Base-by-base conservation (phyloP, 73 alveolate species). In the Paramecium sexaurelia region DNA sequence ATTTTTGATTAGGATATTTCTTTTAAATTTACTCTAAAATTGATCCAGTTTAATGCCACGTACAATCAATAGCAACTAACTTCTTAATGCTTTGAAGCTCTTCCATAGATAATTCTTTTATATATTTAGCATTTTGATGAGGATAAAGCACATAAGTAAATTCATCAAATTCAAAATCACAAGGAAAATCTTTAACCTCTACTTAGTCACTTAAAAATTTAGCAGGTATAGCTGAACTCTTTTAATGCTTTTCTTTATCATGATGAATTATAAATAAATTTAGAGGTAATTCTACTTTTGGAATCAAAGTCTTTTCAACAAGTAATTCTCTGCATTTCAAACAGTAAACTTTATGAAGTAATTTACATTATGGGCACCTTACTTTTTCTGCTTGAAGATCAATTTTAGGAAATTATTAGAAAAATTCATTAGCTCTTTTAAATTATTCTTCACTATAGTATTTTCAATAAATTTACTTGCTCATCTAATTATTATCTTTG, bases 21-120 rank as follows among this genome's bases (percentile, higher is more conserved):
- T 88, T 69, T 22, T 15, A 71, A 1, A 71, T 71, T 71, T 11
- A 11, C n/a, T 88, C 87, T 19, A 88, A 29, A 20, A 69, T 87
- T 43, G 66, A 55, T 0, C 73, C 51, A 3, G 91, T 88, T 88
- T 88, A 32, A 43, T 88, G 47, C 94, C 94, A 88, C 9, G 94
- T 88, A 37, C 94, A 88, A 47, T 87, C 93, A 9, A 87, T 87
- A 0, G 93, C 93, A 2, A 87, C 93, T 1, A 87, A 32, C n/a
- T 88, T 41, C 15, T 67, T 69, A 56, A 88, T 88, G 5, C 45
- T 15, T 29, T 88, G 27, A 71, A 88, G n/a, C 32, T 75, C 87
- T 15, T 69, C 61, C 19, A 17, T 20, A 41, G 45, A 32, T 41
- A 88, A 43, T 11, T 88, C 94, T 47, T 68, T 68, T 24, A 82